These are phyloP conservation scores for Lactarius pseudohatsudake DNA, from an alignment of 768 basidiomycete genomes.

Conservation along the genomic window DNA sequence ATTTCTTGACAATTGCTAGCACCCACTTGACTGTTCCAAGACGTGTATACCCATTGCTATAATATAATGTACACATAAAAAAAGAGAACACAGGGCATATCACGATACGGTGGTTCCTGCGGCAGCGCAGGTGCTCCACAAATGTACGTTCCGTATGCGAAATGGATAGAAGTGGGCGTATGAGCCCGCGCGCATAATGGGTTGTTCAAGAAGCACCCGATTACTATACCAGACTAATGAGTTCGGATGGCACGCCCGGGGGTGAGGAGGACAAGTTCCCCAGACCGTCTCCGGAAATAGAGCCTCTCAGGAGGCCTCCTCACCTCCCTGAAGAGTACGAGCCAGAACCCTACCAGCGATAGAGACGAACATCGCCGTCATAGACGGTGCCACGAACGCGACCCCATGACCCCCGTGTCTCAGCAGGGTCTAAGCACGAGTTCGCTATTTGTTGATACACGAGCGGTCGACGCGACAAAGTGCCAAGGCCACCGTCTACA, in stretches of 20 bases:
- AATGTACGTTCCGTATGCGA: background rate
- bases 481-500: too few relatives aligned
- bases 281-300: conserved; percentile 33
- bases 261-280: conserved; percentile 31
- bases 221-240: conserved; percentile 40
- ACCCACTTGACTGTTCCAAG: background rate
- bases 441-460: background rate
- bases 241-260: conserved; percentile 32
- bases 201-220: background rate
- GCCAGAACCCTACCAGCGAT: conserved; percentile 39
- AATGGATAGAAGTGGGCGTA: conserved; percentile 6
- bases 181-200: conserved; percentile 1
- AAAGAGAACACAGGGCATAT: background rate
- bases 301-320: conserved; percentile 38
- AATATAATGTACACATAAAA: background rate
- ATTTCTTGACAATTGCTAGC: conserved; percentile 3
- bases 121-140: background rate
- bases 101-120: background rate
- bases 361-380: conserved; percentile 5
- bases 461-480: background rate
- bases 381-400: background rate
- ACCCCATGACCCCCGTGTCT: background rate
- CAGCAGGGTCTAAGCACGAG: background rate
- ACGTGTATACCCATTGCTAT: conserved; percentile 11
- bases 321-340: conserved; percentile 39